Percentiles rank a stretch among this genome's conserved stretches.
Evolutionary conservation across 148 eudicot species (phyloP).

Genomic region (Fagopyrum homotropicum): DNA sequence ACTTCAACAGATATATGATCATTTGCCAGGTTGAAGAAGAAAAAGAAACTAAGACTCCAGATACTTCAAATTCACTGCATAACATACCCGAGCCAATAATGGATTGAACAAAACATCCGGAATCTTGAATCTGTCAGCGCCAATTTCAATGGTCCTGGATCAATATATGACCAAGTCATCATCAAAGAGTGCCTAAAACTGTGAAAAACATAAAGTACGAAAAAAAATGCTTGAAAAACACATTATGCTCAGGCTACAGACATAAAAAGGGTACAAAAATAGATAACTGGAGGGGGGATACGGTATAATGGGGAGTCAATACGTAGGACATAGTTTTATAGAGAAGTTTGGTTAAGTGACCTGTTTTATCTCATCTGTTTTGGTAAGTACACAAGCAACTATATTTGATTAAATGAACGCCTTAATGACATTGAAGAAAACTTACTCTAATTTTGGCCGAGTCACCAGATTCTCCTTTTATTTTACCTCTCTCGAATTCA

Average conservation of each 20-base stretch:
- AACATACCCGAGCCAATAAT: constrained; percentile 70
- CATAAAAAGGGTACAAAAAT: constrained; percentile 1
- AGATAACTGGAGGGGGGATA: not conserved
- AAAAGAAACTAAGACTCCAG: not conserved
- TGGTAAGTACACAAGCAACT: not conserved
- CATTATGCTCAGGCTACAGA: not conserved
- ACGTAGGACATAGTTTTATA: not conserved
- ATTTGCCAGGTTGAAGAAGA: not conserved
- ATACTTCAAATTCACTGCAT: not conserved
- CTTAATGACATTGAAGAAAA: not conserved
- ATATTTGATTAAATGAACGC: not conserved
- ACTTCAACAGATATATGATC: not conserved
- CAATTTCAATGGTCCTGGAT: constrained; percentile 93
- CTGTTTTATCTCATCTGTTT: not conserved
- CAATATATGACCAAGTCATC: not conserved
- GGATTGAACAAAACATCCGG: constrained; percentile 98
- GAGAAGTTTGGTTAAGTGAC: not conserved
- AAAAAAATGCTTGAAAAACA: not conserved
- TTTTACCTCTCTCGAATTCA: not conserved
- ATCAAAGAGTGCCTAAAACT: not conserved
- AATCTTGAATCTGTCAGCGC: constrained; percentile 93
- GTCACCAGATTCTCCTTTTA: not conserved
- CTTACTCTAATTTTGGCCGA: not conserved
- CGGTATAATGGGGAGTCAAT: not conserved
- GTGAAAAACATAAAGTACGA: not conserved